Evolutionary conservation across 345 rosid species (phyloP), one percentile per base, ranked within the genome.

Genomic region (Euclidium syriacum): DNA sequence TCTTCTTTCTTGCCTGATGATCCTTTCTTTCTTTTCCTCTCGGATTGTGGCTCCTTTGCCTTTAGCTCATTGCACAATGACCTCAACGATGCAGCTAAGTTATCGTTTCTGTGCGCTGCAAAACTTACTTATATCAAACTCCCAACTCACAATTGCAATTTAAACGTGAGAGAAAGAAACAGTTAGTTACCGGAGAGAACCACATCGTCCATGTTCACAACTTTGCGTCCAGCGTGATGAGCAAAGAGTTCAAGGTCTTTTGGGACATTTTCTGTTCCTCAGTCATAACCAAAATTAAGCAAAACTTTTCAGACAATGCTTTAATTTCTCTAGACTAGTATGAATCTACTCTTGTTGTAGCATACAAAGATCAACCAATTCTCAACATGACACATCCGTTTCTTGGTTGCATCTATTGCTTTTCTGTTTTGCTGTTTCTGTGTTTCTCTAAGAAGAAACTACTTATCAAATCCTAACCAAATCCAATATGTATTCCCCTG

Each of bases 41-140:
- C 89, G 30, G 86, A 78, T 20, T 67, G 84, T 43, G 87, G 90
- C 60, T 81, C 97, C 65, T 84, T 87, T 38, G 77, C 86, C 75
- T 81, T 90, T 63, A 90, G 67, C 23, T 75, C 91, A 32, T 79
- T 72, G 72, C 78, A 65, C 54, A 84, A 67, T 63, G 85, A 81
- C 83, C 95, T 81, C 64, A 92, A 64, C 2, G 77, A 68, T 6
- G 76, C 33, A 32, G 90, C 70, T 49, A 87, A 70, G 52, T 75
- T 81, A 63, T 87, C 88, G 44, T 94, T 94, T 71, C 95, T 82
- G 55, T 82, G 99, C n/a, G 95, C 97, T 92, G 85, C 58, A 79
- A 65, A 40, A n/a, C n/a, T 60, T 39, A 14, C 33, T 20, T 34
- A 18, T 7, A 38, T 20, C 30, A 77, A 68, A 60, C 77, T 81